A percentile compares a stretch with the other conserved stretches of the same genome.
Conservation (phyloP, 1,284 basidiomycete genomes). For the Fomes fomentarius region DNA sequence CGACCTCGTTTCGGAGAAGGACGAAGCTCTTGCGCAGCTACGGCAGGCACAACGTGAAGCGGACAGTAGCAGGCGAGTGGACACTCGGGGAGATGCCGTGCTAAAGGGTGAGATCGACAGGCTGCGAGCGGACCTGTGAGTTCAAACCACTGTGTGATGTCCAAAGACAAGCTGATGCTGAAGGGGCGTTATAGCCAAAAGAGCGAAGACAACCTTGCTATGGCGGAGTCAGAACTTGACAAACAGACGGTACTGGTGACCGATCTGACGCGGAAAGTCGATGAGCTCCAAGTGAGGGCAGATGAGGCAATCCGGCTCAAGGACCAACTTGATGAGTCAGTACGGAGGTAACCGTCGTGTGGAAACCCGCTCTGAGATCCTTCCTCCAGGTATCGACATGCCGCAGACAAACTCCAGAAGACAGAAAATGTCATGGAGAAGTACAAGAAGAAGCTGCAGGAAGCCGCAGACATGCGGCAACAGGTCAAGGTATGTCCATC, state of each 20-base stretch:
- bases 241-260: conserved; percentile 70
- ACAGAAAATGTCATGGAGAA: conserved; percentile 98
- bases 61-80: conserved; percentile 56
- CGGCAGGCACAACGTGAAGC: conserved; percentile 59
- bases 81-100: conserved; percentile 70
- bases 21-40: conserved; percentile 64
- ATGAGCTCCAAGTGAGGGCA: conserved; percentile 81
- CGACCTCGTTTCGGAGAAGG: conserved; percentile 71
- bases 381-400: conserved; percentile 74
- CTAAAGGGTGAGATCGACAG: conserved; percentile 82
- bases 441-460: conserved; percentile 98
- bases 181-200: conserved; percentile 68
- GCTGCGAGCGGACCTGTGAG: conserved; percentile 80
- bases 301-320: conserved; percentile 81
- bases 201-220: conserved; percentile 85
- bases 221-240: conserved; percentile 80
- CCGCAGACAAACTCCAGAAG: conserved; percentile 89
- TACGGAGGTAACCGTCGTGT: conserved; percentile 10
- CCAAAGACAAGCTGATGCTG: conserved; percentile 27
- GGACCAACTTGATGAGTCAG: conserved; percentile 94
- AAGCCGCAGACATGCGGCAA: conserved; percentile 86
- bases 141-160: conserved; percentile 17
- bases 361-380: background rate
- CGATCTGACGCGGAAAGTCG: conserved; percentile 78
- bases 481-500: conserved; percentile 71